Conservation (phyloP, 2,329 filamentous ascomycete genomes). For the Leptodontidium sp. region DNA sequence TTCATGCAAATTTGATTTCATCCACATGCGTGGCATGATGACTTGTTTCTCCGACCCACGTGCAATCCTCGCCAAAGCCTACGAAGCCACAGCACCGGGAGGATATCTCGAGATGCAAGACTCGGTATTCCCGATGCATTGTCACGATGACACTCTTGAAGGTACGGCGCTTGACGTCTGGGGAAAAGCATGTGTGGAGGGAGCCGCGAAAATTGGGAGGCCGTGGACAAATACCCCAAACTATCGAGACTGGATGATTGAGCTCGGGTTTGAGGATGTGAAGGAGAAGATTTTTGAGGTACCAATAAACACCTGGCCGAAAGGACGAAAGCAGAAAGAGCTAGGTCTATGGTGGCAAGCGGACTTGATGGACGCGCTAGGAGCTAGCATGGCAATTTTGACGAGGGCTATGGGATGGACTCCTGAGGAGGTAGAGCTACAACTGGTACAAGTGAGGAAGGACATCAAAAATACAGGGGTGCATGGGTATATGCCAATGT, state of each 20-base stretch:
- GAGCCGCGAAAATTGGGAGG: constrained; percentile 15
- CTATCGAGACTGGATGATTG: constrained; percentile 24
- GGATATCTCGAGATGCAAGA: constrained; percentile 27
- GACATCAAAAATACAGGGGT: constrained; percentile 14
- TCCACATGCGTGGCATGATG: constrained; percentile 31
- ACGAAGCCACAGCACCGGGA: constrained; percentile 19
- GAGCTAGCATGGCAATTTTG: constrained; percentile 6
- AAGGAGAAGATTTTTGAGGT: constrained; percentile 37
- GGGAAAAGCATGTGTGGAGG: constrained; percentile 20
- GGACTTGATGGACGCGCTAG: constrained; percentile 5
- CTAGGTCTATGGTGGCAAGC: constrained; percentile 21
- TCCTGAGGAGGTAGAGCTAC: constrained; percentile 19
- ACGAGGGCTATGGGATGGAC: constrained; percentile 11
- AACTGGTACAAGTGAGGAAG: constrained; percentile 14
- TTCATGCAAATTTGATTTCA: constrained; percentile 38
- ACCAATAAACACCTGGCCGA: constrained; percentile 45
- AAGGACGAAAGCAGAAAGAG: constrained; percentile 37
- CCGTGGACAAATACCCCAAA: constrained; percentile 1
- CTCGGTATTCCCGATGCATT: constrained; percentile 15
- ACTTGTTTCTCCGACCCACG: constrained; percentile 22
- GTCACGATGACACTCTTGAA: constrained; percentile 14
- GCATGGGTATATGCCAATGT: constrained; percentile 20
- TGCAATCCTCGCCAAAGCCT: constrained; percentile 14
- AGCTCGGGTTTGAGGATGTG: constrained; percentile 43
- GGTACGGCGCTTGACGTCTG: constrained; percentile 20